Conservation (phyloP, 345 rosid genomes). For the Carallia pectinifolia region DNA sequence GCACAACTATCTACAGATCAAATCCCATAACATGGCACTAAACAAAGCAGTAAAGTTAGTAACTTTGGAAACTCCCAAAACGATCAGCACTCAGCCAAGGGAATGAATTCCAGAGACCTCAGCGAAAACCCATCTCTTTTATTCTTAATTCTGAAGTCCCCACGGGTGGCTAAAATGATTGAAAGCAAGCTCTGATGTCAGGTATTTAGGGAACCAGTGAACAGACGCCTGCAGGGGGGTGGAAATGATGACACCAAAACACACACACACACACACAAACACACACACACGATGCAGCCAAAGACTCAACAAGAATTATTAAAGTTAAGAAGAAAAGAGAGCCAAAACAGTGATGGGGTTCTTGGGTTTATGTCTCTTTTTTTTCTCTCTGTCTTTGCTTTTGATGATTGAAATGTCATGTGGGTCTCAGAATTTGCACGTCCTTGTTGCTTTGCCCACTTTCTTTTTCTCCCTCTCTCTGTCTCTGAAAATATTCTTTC, state of each 20-base stretch:
- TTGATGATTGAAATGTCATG: constrained; percentile 38
- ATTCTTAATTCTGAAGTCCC: constrained; percentile 29
- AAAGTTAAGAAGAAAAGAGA: constrained; percentile 15
- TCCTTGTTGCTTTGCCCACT: neutral
- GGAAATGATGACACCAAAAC: constrained; percentile 21
- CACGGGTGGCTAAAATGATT: constrained; percentile 42
- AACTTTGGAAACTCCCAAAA: constrained; percentile 28
- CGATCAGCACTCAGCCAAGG: constrained; percentile 28
- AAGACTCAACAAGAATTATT: neutral
- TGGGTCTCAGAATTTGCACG: constrained; percentile 30
- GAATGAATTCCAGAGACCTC: constrained; percentile 8
- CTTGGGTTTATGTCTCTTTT: constrained; percentile 22
- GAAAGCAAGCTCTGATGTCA: constrained; percentile 46
- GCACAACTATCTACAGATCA: constrained; percentile 7
- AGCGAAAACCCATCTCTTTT: constrained; percentile 30
- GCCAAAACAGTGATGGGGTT: constrained; percentile 36
- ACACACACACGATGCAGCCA: constrained; percentile 8
- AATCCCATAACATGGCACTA: constrained; percentile 5
- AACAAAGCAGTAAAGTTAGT: constrained; percentile 4
- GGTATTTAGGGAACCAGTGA: constrained; percentile 64
- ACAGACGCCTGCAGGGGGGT: constrained; percentile 29
- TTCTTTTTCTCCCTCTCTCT: neutral
- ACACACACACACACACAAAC: neutral
- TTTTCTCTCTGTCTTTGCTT: constrained; percentile 29
- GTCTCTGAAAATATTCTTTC: constrained; percentile 12